phyloP scores from a whole-genome alignment of 192 early-diverging fungal species.

The Umbelopsis isabellina region DNA sequence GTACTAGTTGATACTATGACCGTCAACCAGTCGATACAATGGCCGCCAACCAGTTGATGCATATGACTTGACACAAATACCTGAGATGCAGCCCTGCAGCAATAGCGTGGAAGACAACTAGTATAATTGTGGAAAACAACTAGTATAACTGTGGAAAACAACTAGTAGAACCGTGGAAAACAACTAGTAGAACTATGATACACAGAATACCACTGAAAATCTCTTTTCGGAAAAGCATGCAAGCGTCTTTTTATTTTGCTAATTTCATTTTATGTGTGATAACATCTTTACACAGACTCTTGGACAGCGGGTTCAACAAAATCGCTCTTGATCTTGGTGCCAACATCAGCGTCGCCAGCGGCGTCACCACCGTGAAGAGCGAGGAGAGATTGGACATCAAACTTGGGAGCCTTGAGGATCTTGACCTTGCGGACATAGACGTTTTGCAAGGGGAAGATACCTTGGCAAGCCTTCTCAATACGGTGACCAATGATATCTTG shows the following conservation, averaged over 20 bases:
- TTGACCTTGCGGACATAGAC: conserved; percentile 97
- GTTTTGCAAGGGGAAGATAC: conserved; percentile 98
- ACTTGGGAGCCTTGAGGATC: conserved; percentile 97
- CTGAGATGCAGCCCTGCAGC: too few relatives aligned
- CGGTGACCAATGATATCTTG: conserved; percentile 93
- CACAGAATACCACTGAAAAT: background rate
- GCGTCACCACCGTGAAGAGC: conserved; percentile 92
- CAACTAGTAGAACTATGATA: background rate
- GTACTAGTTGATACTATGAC: too few relatives aligned
- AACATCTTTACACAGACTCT: conserved; percentile 60
- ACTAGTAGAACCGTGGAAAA: background rate
- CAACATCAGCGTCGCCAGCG: conserved; percentile 82
- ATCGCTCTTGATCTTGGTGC: conserved; percentile 68
- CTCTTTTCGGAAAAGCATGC: conserved; percentile 16
- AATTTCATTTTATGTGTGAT: conserved; percentile 17
- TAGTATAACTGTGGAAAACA: background rate
- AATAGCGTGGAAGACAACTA: background rate
- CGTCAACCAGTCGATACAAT: too few relatives aligned
- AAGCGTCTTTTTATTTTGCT: conserved; percentile 22
- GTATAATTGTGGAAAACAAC: background rate
- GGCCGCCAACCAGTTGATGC: too few relatives aligned
- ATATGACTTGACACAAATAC: too few relatives aligned
- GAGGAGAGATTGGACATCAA: conserved; percentile 94
- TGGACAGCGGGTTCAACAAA: conserved; percentile 86
- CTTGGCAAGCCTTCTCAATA: conserved; percentile 96